phyloP scores from a whole-genome alignment of 2,329 filamentous ascomycete species.

The Furcasterigmium furcatum region DNA sequence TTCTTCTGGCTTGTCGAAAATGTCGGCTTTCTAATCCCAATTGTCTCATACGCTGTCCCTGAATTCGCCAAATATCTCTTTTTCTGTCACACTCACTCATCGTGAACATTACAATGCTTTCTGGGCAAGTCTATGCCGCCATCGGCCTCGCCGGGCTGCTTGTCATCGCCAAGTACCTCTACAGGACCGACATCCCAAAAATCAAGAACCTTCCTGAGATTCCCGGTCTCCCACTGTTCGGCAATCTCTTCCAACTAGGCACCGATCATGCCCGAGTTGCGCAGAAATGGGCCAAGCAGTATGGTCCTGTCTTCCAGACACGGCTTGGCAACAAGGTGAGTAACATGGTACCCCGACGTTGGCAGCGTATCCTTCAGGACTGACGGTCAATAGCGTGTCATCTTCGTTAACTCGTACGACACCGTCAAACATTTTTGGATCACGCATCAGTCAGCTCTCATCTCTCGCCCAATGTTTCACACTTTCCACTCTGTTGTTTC shows the following conservation, averaged over 20 bases:
- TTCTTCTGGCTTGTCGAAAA: not conserved
- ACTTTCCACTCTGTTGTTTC: constrained; percentile 81
- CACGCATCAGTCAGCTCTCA: constrained; percentile 72
- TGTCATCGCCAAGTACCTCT: constrained; percentile 25
- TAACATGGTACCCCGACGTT: not conserved
- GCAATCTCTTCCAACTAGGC: constrained; percentile 59
- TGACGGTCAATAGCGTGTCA: constrained; percentile 54
- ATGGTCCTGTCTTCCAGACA: constrained; percentile 63
- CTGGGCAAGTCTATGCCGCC: not conserved
- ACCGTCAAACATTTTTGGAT: constrained; percentile 74
- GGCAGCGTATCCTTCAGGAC: constrained; percentile 43
- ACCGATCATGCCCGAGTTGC: constrained; percentile 52
- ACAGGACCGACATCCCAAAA: constrained; percentile 52
- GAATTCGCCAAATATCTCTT: not conserved
- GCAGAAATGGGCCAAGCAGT: constrained; percentile 55
- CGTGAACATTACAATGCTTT: not conserved
- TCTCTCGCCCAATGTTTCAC: constrained; percentile 74
- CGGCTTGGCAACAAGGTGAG: constrained; percentile 56
- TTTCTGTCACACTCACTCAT: not conserved
- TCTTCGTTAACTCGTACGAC: constrained; percentile 78
- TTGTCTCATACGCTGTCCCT: not conserved
- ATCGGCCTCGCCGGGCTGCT: not conserved
- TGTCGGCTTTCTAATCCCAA: not conserved
- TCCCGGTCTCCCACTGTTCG: constrained; percentile 59
- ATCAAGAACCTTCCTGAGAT: constrained; percentile 61